Evolutionary conservation across 73 alveolate species (phyloP).

Genomic region (Paramecium primaurelia): DNA sequence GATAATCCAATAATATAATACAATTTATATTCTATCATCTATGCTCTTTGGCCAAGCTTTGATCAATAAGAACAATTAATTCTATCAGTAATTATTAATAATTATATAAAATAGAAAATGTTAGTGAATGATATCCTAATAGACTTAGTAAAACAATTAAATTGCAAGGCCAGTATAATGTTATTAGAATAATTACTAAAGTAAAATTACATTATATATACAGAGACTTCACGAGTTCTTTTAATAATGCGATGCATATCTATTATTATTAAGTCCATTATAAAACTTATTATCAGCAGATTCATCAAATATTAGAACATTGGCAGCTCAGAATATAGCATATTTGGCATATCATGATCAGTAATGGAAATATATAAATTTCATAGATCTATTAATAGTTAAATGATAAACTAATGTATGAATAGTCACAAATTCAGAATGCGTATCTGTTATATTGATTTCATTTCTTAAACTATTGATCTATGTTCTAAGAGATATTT

Average conservation of each 20-base stretch:
- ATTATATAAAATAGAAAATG: background rate
- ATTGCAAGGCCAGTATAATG: background rate
- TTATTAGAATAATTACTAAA: background rate
- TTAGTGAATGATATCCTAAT: background rate
- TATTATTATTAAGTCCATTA: background rate
- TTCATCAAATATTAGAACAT: background rate
- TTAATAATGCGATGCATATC: background rate
- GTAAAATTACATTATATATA: background rate
- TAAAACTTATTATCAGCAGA: background rate
- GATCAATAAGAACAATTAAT: background rate
- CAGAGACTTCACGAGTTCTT: conserved; percentile 16
- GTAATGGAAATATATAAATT: background rate
- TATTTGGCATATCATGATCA: background rate
- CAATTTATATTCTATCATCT: background rate
- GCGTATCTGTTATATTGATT: background rate
- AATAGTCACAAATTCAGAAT: background rate
- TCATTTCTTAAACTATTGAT: background rate
- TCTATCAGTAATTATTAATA: background rate
- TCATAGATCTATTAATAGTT: background rate
- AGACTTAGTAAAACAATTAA: background rate
- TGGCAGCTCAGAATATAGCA: background rate
- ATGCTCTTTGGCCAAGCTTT: background rate
- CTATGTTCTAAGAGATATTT: background rate
- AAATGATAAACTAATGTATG: background rate
- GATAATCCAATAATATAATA: background rate